Percentiles rank a stretch among this genome's conserved stretches.
phyloP scores from a whole-genome alignment of 805 yeast species.

The Limtongozyma cylindracea region DNA sequence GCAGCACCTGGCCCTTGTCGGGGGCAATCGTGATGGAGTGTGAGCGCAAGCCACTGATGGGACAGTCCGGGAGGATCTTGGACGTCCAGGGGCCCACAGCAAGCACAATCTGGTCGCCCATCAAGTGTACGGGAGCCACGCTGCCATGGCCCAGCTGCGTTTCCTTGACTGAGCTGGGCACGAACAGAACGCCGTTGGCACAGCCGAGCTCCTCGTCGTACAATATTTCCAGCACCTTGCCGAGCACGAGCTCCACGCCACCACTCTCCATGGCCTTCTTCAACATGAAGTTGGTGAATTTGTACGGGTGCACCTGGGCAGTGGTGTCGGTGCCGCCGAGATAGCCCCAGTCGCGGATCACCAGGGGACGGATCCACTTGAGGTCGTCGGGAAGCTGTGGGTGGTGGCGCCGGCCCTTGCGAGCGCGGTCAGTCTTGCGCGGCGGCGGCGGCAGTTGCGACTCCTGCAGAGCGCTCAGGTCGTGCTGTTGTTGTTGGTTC shows the following conservation, averaged over 20 bases:
- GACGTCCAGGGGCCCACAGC: constrained; percentile 97
- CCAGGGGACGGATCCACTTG: constrained; percentile 47
- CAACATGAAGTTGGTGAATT: constrained; percentile 66
- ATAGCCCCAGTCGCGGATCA: constrained; percentile 50
- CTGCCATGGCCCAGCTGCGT: constrained; percentile 20
- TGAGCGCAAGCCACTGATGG: constrained; percentile 82
- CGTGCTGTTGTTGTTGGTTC: too few species aligned
- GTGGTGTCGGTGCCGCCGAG: constrained; percentile 74
- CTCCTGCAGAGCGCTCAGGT: too few species aligned
- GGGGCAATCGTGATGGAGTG: constrained; percentile 88
- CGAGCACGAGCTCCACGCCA: constrained; percentile 62
- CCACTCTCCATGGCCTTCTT: constrained; percentile 64
- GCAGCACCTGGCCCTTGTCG: constrained; percentile 49
- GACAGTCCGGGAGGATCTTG: constrained; percentile 72
- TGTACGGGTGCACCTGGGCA: constrained; percentile 92
- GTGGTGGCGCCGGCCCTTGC: constrained; percentile 5
- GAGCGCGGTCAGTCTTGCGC: constrained; percentile 5
- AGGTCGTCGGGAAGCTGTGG: constrained; percentile 29
- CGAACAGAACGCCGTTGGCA: constrained; percentile 53
- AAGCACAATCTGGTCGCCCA: constrained; percentile 42
- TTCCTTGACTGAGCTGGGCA: constrained; percentile 12
- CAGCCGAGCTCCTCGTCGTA: constrained; percentile 36
- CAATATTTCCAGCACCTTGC: constrained; percentile 51
- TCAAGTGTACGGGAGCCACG: too few species aligned
- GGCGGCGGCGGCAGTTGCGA: too few species aligned